Evolutionary conservation across 2,329 filamentous ascomycete species (phyloP).

Genomic region (Arthrobotrys sphaeroides): DNA sequence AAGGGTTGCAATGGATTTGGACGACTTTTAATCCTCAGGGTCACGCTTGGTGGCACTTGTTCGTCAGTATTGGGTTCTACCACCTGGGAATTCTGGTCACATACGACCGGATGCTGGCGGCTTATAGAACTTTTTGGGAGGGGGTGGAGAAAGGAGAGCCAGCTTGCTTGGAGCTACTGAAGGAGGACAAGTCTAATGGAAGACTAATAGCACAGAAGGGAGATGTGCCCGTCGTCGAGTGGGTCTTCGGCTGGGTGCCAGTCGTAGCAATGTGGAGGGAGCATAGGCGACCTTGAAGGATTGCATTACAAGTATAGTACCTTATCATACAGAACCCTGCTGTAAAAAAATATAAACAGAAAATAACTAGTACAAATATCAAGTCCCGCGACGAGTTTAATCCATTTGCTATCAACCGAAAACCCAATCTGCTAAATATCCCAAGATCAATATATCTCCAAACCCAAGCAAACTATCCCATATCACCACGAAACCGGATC

Average conservation of each 20-base stretch:
- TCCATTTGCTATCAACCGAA: not conserved
- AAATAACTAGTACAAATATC: not conserved
- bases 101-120: slow-evolving; percentile 31
- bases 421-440: too few relatives aligned
- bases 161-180: slow-evolving; percentile 34
- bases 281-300: not conserved
- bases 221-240: slow-evolving; percentile 39
- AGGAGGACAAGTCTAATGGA: slow-evolving; percentile 7
- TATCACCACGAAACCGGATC: not conserved
- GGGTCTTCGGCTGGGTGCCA: slow-evolving; percentile 28
- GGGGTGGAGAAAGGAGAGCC: slow-evolving; percentile 29
- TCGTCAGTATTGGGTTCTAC: slow-evolving; percentile 47
- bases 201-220: slow-evolving; percentile 26
- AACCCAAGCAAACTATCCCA: not conserved
- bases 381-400: not conserved
- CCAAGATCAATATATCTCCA: not conserved
- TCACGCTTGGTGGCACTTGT: slow-evolving; percentile 49
- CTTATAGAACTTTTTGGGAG: slow-evolving; percentile 32
- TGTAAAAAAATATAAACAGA: too few relatives aligned
- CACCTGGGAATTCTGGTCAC: slow-evolving; percentile 23
- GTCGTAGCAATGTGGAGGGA: slow-evolving; percentile 36
- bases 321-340: not conserved
- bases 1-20: slow-evolving; percentile 13
- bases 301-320: not conserved
- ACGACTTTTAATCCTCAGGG: slow-evolving; percentile 47